Conservation (phyloP, 2,329 filamentous ascomycete species). For the Rhynchosporium secalis region DNA sequence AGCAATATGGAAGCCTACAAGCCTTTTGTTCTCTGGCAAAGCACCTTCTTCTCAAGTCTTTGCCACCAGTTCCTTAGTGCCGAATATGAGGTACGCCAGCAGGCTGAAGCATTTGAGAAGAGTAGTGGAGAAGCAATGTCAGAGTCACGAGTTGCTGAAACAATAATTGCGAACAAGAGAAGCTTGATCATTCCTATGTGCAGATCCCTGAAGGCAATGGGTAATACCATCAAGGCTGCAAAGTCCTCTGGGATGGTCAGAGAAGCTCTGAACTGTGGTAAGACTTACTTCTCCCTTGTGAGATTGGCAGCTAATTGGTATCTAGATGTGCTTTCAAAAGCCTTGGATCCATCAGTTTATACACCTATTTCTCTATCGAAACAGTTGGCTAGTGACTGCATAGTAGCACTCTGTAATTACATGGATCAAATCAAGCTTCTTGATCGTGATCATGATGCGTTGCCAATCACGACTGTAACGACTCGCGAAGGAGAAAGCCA, state of each 20-base stretch:
- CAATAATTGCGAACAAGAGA: constrained; percentile 18
- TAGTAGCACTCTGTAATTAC: constrained; percentile 19
- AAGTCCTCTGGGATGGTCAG: constrained; percentile 26
- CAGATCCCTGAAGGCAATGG: constrained; percentile 26
- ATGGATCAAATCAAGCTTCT: constrained; percentile 27
- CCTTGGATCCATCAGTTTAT: constrained; percentile 13
- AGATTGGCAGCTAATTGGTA: constrained; percentile 15
- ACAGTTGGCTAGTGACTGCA: constrained; percentile 2
- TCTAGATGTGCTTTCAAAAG: constrained; percentile 14
- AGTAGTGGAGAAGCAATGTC: constrained; percentile 12
- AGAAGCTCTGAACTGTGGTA: constrained; percentile 31
- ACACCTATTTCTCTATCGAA: constrained; percentile 8
- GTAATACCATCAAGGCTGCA: constrained; percentile 22
- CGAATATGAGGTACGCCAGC: constrained; percentile 31
- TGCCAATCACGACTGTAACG: background rate
- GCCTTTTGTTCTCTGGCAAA: constrained; percentile 58
- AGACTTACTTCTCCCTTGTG: background rate
- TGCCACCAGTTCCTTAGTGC: constrained; percentile 53
- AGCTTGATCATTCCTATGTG: constrained; percentile 25
- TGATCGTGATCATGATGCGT: constrained; percentile 23
- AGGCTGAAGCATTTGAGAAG: constrained; percentile 23
- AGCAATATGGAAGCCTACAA: constrained; percentile 46
- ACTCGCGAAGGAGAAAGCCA: constrained; percentile 32
- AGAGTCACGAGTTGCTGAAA: constrained; percentile 18
- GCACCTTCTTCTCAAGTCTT: constrained; percentile 56